phyloP scores from a whole-genome alignment of 768 basidiomycete genomes.

The Roridomyces roridus region DNA sequence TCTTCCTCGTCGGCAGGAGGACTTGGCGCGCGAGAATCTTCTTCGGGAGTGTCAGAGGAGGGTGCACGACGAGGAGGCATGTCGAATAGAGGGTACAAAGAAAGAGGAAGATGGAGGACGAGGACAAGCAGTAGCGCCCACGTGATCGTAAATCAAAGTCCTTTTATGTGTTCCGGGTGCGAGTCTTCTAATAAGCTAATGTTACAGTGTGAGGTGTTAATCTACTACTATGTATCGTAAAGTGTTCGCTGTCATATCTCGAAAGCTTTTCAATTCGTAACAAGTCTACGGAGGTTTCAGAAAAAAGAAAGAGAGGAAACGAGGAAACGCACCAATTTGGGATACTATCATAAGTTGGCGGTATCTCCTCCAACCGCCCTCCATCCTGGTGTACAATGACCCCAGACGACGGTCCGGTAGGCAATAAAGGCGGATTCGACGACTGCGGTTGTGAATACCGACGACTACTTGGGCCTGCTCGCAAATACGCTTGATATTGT shows the following conservation, averaged over 20 bases:
- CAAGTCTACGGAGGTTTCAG: background rate
- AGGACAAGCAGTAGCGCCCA: background rate
- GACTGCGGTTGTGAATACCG: slow-evolving; percentile 4
- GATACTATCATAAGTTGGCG: slow-evolving; percentile 31
- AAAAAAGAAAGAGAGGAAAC: background rate
- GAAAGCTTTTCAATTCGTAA: background rate
- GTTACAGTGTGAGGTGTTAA: no score
- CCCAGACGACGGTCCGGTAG: slow-evolving; percentile 15
- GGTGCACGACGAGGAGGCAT: slow-evolving; percentile 63
- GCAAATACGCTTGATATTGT: slow-evolving; percentile 18
- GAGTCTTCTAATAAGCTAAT: no score
- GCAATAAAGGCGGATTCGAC: slow-evolving; percentile 4
- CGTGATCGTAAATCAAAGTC: slow-evolving; percentile 3
- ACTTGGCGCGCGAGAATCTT: slow-evolving; percentile 56
- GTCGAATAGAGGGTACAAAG: background rate
- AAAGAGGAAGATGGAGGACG: background rate
- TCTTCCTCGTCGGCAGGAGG: slow-evolving; percentile 49
- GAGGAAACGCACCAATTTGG: background rate
- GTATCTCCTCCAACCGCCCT: slow-evolving; percentile 23
- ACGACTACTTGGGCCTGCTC: slow-evolving; percentile 11
- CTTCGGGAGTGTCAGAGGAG: slow-evolving; percentile 52
- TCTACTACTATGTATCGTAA: no score
- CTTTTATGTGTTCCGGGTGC: background rate
- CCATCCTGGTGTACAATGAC: slow-evolving; percentile 16
- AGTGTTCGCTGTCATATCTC: background rate